Evolutionary conservation across 2,329 filamentous ascomycete species (phyloP).

Genomic region (Aspergillus sojae): DNA sequence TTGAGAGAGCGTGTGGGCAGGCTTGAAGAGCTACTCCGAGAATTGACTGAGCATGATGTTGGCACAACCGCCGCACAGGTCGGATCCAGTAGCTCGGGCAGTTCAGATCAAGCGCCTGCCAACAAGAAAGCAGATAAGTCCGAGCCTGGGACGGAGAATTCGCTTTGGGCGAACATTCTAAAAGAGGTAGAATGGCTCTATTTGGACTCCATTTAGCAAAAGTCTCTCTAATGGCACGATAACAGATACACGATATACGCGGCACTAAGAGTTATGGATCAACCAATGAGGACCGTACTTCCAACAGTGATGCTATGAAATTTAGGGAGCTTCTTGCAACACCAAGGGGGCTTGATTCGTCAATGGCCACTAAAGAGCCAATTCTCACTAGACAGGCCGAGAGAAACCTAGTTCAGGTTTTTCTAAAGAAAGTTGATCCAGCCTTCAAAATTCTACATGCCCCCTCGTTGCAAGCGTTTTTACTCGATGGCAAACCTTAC

Average conservation of each 20-base stretch:
- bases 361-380: slow-evolving; percentile 8
- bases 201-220: not conserved
- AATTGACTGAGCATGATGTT: not conserved
- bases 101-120: not conserved
- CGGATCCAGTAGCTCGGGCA: not conserved
- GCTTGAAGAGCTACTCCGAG: slow-evolving; percentile 27
- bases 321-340: slow-evolving; percentile 15
- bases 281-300: not conserved
- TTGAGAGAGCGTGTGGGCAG: slow-evolving; percentile 28
- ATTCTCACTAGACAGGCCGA: not conserved
- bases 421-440: slow-evolving; percentile 32
- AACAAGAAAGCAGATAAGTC: not conserved
- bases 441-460: slow-evolving; percentile 36
- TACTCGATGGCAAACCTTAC: slow-evolving; percentile 31
- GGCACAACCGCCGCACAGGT: slow-evolving; percentile 5
- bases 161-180: slow-evolving; percentile 31
- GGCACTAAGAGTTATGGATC: not conserved
- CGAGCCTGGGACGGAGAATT: slow-evolving; percentile 2
- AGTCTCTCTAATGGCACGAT: slow-evolving; percentile 2
- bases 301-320: not conserved
- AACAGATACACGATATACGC: slow-evolving; percentile 3
- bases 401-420: slow-evolving; percentile 28
- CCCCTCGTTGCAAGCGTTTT: slow-evolving; percentile 29
- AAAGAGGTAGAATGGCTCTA: slow-evolving; percentile 23
- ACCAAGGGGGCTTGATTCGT: slow-evolving; percentile 16